Percentiles rank a stretch among this genome's conserved stretches.
These are phyloP conservation scores for Pyricularia sp. DNA, from an alignment of 2,329 filamentous ascomycete species.

Conservation along the genomic window DNA sequence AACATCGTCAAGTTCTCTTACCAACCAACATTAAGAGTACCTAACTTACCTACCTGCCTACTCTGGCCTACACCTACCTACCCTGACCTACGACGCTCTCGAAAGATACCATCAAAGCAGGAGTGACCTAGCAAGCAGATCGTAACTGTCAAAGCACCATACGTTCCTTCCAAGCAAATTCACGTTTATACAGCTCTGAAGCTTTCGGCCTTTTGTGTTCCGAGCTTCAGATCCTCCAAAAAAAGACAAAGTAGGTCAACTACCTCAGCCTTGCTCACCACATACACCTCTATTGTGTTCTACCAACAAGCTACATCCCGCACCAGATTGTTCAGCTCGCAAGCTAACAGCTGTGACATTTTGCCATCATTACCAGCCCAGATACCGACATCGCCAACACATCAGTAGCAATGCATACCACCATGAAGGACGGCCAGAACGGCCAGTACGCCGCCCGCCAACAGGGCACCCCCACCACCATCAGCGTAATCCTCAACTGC, in stretches of 20 bases:
- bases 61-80: not conserved
- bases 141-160: not conserved
- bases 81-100: not conserved
- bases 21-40: not conserved
- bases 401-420: not conserved
- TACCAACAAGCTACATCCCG: too few species aligned
- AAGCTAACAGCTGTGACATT: not conserved
- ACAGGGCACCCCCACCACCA: not conserved
- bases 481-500: not conserved
- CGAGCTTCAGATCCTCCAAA: not conserved
- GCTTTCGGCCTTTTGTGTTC: not conserved
- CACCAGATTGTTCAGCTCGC: not conserved
- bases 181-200: not conserved
- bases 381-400: not conserved
- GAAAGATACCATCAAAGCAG: not conserved
- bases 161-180: not conserved
- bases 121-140: not conserved
- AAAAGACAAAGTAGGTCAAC: not conserved
- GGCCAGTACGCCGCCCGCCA: not conserved
- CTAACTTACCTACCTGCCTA: not conserved
- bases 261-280: too few species aligned
- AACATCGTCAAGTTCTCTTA: too few species aligned
- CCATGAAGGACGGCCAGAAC: not conserved
- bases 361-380: not conserved
- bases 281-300: too few species aligned